Conservation (phyloP, 371 early-diverging fungal species). For the Zychaea mexicana region DNA sequence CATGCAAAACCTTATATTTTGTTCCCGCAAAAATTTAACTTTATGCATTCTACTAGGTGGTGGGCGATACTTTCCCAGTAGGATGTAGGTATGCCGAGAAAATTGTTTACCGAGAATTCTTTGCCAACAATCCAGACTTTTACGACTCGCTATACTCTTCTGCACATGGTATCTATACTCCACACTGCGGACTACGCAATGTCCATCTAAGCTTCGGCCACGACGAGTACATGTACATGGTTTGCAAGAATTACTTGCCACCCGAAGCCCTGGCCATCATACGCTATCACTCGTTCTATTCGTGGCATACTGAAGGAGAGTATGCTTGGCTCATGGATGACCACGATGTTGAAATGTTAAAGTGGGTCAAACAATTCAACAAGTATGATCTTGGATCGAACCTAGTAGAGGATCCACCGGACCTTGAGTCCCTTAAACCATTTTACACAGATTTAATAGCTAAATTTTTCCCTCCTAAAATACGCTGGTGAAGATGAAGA, state of each 20-base stretch:
- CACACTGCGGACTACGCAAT: slow-evolving; percentile 54
- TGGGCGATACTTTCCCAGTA: slow-evolving; percentile 20
- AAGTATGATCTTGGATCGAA: slow-evolving; percentile 64
- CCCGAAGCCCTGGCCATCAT: slow-evolving; percentile 51
- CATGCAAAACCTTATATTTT: not conserved
- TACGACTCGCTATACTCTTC: slow-evolving; percentile 35
- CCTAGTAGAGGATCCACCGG: slow-evolving; percentile 32
- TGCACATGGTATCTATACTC: slow-evolving; percentile 52
- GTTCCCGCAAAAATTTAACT: not conserved
- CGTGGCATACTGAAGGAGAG: slow-evolving; percentile 50
- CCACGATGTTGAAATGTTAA: slow-evolving; percentile 49
- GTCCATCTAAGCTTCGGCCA: slow-evolving; percentile 61
- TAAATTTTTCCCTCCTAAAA: slow-evolving; percentile 55
- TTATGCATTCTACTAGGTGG: not conserved
- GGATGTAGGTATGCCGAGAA: slow-evolving; percentile 26
- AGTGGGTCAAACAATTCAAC: slow-evolving; percentile 57
- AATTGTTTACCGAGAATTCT: slow-evolving; percentile 48
- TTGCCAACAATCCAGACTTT: slow-evolving; percentile 50
- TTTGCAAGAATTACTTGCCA: slow-evolving; percentile 55
- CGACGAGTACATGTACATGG: slow-evolving; percentile 62
- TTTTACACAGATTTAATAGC: slow-evolving; percentile 53
- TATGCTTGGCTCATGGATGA: slow-evolving; percentile 54
- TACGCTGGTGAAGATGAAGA: slow-evolving; percentile 41
- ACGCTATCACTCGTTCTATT: slow-evolving; percentile 62
- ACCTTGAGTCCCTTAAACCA: slow-evolving; percentile 39